Evolutionary conservation across 1,284 basidiomycete species (phyloP).

Genomic region (Somion occarium): DNA sequence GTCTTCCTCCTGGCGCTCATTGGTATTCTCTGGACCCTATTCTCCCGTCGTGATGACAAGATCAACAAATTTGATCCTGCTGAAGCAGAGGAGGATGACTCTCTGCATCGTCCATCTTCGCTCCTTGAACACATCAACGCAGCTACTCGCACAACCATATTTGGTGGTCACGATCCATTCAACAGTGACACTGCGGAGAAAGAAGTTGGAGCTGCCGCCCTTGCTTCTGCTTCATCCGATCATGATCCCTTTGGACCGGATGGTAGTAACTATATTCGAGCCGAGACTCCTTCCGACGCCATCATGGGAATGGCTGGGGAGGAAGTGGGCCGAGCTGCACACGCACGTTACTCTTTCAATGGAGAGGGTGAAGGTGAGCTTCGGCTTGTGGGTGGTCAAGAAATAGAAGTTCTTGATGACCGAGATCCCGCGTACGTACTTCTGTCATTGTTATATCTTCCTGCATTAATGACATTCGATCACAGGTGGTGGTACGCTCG

Average conservation of each 20-base stretch:
- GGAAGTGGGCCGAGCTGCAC: constrained; percentile 66
- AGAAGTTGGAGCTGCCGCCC: constrained; percentile 26
- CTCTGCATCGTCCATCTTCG: constrained; percentile 72
- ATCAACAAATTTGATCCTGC: constrained; percentile 50
- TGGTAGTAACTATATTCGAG: constrained; percentile 67
- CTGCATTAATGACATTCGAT: too few relatives aligned
- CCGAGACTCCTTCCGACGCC: constrained; percentile 75
- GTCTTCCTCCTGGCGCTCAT: constrained; percentile 89
- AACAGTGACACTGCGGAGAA: constrained; percentile 44
- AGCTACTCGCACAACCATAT: constrained; percentile 73
- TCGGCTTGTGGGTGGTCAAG: constrained; percentile 61
- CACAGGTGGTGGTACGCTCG: constrained; percentile 89
- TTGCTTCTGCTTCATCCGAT: constrained; percentile 9
- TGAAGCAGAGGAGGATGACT: constrained; percentile 70
- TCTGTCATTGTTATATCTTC: constrained; percentile 1
- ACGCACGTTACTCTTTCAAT: constrained; percentile 77
- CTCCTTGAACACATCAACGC: constrained; percentile 86
- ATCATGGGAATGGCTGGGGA: constrained; percentile 55
- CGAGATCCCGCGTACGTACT: constrained; percentile 68
- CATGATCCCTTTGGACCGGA: constrained; percentile 64
- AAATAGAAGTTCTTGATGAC: constrained; percentile 75
- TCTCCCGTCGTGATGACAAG: constrained; percentile 73
- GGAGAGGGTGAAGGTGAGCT: constrained; percentile 75
- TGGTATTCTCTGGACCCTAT: constrained; percentile 86
- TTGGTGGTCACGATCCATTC: constrained; percentile 50